Evolutionary conservation across 2,329 filamentous ascomycete species (phyloP).

Genomic region (Cladosporium phlei): DNA sequence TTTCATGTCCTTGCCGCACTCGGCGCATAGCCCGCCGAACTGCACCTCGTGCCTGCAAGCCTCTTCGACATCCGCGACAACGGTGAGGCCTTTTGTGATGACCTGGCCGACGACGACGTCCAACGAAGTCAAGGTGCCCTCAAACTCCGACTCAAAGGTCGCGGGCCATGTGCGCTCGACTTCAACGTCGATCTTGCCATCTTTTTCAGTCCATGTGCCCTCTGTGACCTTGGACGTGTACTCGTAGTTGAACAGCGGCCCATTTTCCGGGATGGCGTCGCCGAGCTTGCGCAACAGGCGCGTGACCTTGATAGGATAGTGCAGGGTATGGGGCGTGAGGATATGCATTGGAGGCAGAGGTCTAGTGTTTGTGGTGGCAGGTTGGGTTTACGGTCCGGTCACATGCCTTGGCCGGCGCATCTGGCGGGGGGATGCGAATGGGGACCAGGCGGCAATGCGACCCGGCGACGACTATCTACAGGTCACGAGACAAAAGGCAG

Average conservation of each 20-base stretch:
- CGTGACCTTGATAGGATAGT: conserved; percentile 90
- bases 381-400: conserved; percentile 6
- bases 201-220: conserved; percentile 68
- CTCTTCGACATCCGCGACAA: conserved; percentile 76
- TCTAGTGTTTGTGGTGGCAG: neutral
- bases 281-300: conserved; percentile 72
- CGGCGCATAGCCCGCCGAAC: conserved; percentile 81
- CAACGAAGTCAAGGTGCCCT: conserved; percentile 76
- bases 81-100: conserved; percentile 50
- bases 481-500: conserved; percentile 13
- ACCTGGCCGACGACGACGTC: conserved; percentile 62
- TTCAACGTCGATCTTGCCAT: conserved; percentile 45
- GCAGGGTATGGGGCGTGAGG: conserved; percentile 53
- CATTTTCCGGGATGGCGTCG: conserved; percentile 70
- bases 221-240: conserved; percentile 70
- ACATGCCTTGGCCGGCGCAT: conserved; percentile 12
- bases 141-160: conserved; percentile 76
- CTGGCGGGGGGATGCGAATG: neutral
- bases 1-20: conserved; percentile 96
- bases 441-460: neutral
- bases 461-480: conserved; percentile 6
- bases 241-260: conserved; percentile 78
- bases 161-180: conserved; percentile 67
- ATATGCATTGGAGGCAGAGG: conserved; percentile 41
- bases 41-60: conserved; percentile 87